Evolutionary conservation across 345 rosid species (phyloP).

Genomic region (Draba incana): DNA sequence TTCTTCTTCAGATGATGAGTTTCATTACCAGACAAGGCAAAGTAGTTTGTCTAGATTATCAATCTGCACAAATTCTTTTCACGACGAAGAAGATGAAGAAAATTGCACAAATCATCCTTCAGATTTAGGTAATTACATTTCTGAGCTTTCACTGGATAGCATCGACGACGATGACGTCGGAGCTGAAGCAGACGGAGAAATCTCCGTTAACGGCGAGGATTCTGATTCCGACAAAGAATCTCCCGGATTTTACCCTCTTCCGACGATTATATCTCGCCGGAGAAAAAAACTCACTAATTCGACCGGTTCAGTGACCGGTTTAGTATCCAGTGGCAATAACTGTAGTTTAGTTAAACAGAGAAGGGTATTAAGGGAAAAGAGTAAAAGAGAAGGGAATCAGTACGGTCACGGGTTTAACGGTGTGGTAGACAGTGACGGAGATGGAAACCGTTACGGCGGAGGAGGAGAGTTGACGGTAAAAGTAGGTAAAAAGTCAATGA

Average conservation of each 20-base stretch:
- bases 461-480: constrained; percentile 75
- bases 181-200: constrained; percentile 50
- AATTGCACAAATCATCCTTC: constrained; percentile 13
- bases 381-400: constrained; percentile 61
- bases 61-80: constrained; percentile 64
- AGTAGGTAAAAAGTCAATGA: constrained; percentile 76
- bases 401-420: constrained; percentile 53
- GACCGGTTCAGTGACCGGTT: neutral
- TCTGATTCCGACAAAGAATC: constrained; percentile 69
- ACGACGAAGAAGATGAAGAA: constrained; percentile 46
- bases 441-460: constrained; percentile 54
- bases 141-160: constrained; percentile 63
- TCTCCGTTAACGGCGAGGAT: constrained; percentile 51
- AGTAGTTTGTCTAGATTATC: constrained; percentile 72
- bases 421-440: constrained; percentile 45
- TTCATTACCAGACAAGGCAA: constrained; percentile 48
- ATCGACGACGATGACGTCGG: constrained; percentile 51
- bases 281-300: constrained; percentile 34
- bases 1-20: constrained; percentile 46
- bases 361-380: constrained; percentile 62
- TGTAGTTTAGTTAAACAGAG: constrained; percentile 26
- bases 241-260: constrained; percentile 63
- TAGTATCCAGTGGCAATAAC: constrained; percentile 44
- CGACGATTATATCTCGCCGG: constrained; percentile 57
- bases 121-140: constrained; percentile 40